Evolutionary conservation across 305 asterid genomes (phyloP), one percentile per base, ranked within the genome.

Genomic region (Fraxinus platypoda): DNA sequence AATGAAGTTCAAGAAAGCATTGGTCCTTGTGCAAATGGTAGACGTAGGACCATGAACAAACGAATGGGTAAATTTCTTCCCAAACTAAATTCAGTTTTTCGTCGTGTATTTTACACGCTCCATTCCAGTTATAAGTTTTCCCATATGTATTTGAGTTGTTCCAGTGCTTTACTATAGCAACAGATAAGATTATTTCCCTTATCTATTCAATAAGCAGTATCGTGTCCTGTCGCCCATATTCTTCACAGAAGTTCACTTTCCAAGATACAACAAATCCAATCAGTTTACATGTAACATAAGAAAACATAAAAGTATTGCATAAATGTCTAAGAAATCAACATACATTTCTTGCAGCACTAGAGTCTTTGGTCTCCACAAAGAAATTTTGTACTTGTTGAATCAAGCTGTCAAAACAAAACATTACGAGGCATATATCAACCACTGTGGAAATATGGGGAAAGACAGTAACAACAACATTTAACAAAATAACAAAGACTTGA

Each of bases 321-420:
- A 71, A 6, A 33, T 71, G 23, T 71, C 83, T 46, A 26, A 78
- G 34, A 35, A 9, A 66, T 62, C 76, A 80, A 85, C 94, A 81
- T 90, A 95, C 99, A 88, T 88, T 92, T 85, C 94, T 89, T 68
- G 91, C 59, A 82, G 91, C 93, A 35, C 87, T 75, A 21, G 92
- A 82, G 38, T 91, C 98, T 80, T 80, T 94, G 59, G 92, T 88
- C 91, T 92, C 98, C 92, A 86, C 86, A 87, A 93, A 91, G 88
- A 89, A 89, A 82, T 90, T 93, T 81, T 94, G 99, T 37, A 91
- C 90, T 83, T 94, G 97, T 87, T 91, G 98, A 87, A 94, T 90
- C 77, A 91, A 87, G 85, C 98, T 94, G 98, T 25, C 34, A 52
- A 77, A 38, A 77, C 8, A 21, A 7, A 37, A 31, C 13, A 30